These are phyloP conservation scores for Neophaeococcomyces mojaviensis DNA, from an alignment of 2,329 filamentous ascomycete species.

Conservation along the genomic window DNA sequence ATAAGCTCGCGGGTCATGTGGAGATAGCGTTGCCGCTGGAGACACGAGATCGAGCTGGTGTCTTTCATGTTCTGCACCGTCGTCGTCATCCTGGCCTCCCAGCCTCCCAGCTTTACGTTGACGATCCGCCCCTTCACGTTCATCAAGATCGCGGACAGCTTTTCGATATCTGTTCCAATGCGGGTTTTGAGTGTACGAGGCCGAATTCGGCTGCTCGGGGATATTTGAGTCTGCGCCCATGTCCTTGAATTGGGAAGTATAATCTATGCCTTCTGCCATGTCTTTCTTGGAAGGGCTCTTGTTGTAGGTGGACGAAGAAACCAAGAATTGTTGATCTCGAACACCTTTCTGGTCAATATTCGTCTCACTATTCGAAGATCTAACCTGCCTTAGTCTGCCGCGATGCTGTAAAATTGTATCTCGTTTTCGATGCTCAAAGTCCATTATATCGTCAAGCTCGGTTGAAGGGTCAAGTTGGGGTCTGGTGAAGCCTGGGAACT, in stretches of 20 bases:
- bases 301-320: neutral
- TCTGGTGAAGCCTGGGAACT: constrained; percentile 2
- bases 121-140: too few species aligned
- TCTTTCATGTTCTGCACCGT: neutral
- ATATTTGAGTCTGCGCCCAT: neutral
- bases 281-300: neutral
- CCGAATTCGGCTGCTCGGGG: neutral
- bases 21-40: constrained; percentile 11
- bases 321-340: neutral
- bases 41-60: neutral
- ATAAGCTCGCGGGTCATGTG: constrained; percentile 27
- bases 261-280: neutral
- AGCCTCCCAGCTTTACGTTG: too few species aligned
- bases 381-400: neutral
- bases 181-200: neutral
- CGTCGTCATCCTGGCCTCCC: neutral
- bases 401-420: constrained; percentile 10
- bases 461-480: constrained; percentile 9
- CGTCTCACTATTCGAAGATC: neutral
- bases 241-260: neutral
- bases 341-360: neutral
- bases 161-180: neutral
- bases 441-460: constrained; percentile 28
- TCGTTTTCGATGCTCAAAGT: constrained; percentile 34
- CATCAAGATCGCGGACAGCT: constrained; percentile 4